phyloP scores from a whole-genome alignment of 768 basidiomycete genomes.

The Suillus weaverae region DNA sequence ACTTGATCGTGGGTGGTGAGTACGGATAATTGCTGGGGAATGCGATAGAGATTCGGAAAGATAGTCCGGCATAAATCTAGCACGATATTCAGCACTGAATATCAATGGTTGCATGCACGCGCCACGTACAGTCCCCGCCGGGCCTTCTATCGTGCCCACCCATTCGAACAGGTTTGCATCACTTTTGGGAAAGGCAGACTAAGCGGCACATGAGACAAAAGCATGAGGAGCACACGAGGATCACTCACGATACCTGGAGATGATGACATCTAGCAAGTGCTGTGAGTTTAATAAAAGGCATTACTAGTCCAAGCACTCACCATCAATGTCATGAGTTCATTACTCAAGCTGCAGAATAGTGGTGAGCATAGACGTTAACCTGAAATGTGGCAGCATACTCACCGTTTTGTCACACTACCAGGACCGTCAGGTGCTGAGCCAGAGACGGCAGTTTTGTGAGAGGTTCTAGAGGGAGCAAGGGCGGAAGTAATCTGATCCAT shows the following conservation, averaged over 20 bases:
- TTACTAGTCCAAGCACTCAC: slow-evolving; percentile 40
- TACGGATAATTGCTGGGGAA: slow-evolving; percentile 92
- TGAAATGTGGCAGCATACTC: neutral
- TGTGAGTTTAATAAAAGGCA: slow-evolving; percentile 10
- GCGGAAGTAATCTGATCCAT: slow-evolving; percentile 77
- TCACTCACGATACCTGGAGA: slow-evolving; percentile 81
- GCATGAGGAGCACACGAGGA: neutral
- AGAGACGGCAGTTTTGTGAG: slow-evolving; percentile 57
- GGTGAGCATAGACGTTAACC: slow-evolving; percentile 8
- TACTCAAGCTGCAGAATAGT: slow-evolving; percentile 56
- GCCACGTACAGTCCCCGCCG: slow-evolving; percentile 64
- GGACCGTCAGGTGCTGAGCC: slow-evolving; percentile 56
- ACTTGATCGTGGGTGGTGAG: slow-evolving; percentile 80
- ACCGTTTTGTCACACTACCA: slow-evolving; percentile 87
- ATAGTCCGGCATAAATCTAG: slow-evolving; percentile 76
- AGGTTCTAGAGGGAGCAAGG: slow-evolving; percentile 55
- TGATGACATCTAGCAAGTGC: slow-evolving; percentile 67
- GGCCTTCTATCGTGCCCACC: slow-evolving; percentile 86
- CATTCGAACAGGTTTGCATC: slow-evolving; percentile 89
- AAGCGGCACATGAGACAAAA: slow-evolving; percentile 6
- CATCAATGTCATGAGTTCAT: slow-evolving; percentile 88
- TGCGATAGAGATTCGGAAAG: slow-evolving; percentile 79
- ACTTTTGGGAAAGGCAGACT: slow-evolving; percentile 90
- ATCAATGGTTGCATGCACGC: slow-evolving; percentile 6
- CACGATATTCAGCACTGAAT: neutral